Conservation (phyloP, 345 rosid species). For the Sisymbrium irio region DNA sequence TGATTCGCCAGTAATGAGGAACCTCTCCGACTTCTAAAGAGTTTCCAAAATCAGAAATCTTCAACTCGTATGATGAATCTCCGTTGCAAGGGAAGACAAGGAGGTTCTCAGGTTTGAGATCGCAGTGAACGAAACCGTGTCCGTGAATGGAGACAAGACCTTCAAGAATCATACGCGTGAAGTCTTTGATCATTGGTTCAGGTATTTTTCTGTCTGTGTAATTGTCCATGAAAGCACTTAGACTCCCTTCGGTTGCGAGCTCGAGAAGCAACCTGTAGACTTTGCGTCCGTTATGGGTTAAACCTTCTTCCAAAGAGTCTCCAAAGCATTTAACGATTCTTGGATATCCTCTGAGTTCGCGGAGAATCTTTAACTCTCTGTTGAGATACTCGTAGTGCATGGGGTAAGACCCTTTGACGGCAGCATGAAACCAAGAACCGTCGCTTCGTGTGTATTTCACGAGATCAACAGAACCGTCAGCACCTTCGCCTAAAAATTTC, state of each 20-base stretch:
- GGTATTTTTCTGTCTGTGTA: background rate
- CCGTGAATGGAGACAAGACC: background rate
- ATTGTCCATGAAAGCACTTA: slow-evolving; percentile 19
- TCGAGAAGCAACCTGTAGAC: slow-evolving; percentile 39
- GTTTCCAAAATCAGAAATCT: background rate
- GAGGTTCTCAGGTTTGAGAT: background rate
- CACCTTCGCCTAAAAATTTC: too few relatives aligned
- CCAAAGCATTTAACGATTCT: background rate
- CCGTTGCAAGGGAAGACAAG: background rate
- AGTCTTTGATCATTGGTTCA: background rate
- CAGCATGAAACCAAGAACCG: background rate
- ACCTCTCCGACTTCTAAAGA: background rate
- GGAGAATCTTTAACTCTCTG: too few relatives aligned
- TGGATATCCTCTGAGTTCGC: too few relatives aligned
- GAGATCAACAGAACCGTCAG: too few relatives aligned
- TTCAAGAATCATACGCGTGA: background rate
- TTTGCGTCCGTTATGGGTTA: slow-evolving; percentile 2
- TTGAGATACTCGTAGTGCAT: too few relatives aligned
- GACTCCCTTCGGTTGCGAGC: slow-evolving; percentile 41
- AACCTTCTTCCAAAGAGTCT: slow-evolving; percentile 23
- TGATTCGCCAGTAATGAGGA: background rate
- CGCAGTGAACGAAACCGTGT: background rate
- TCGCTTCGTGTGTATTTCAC: too few relatives aligned
- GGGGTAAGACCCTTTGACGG: background rate
- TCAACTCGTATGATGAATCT: background rate